Evolutionary conservation across 345 rosid species (phyloP).

Genomic region (Dipteronia dyeriana): DNA sequence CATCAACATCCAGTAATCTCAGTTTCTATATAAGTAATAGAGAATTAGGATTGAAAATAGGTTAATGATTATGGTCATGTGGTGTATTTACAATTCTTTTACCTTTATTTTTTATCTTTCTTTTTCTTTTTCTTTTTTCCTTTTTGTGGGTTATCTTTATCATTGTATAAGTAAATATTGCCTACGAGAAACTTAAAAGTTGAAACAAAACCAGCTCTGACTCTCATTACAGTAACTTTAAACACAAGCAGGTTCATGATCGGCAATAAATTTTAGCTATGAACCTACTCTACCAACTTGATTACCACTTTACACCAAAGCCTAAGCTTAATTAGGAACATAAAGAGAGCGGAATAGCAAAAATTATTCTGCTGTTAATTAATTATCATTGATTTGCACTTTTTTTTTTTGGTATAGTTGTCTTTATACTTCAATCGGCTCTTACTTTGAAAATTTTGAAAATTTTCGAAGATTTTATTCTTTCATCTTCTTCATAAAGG

Average conservation of each 20-base stretch:
- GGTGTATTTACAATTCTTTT: neutral
- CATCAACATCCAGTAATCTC: neutral
- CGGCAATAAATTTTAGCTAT: conserved; percentile 3
- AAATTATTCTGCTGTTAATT: neutral
- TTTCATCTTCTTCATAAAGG: too few relatives aligned
- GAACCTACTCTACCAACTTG: neutral
- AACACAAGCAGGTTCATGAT: neutral
- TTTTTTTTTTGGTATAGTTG: neutral
- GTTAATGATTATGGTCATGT: neutral
- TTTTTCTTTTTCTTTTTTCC: neutral
- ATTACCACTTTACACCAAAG: conserved; percentile 1
- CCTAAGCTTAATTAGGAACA: neutral
- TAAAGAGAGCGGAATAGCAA: neutral
- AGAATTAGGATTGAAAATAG: neutral
- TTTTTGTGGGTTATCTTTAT: neutral
- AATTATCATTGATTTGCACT: neutral
- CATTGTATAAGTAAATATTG: neutral
- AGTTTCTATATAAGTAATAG: too few relatives aligned
- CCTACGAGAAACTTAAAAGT: neutral
- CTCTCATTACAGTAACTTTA: neutral
- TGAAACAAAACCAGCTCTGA: neutral
- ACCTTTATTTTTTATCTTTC: neutral
- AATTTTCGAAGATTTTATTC: too few relatives aligned
- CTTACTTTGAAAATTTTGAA: too few relatives aligned
- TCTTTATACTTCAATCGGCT: too few relatives aligned